A percentile compares a stretch with the other conserved stretches of the same genome.
These are phyloP conservation scores for Tetrapisispora phaffii DNA, from an alignment of 805 yeast genomes.

Conservation along the genomic window DNA sequence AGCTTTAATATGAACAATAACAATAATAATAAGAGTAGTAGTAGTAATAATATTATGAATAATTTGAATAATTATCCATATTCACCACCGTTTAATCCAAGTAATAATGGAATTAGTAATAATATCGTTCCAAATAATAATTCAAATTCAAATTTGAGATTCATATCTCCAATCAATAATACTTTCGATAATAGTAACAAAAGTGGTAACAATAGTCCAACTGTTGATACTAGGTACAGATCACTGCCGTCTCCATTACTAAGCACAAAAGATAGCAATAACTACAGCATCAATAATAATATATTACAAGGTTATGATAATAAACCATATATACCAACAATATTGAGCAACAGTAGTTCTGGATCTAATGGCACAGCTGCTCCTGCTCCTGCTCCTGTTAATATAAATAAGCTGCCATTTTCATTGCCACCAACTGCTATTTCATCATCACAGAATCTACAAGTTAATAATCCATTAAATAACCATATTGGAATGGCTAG, in stretches of 20 bases:
- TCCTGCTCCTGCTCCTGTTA: neutral
- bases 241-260: conserved; percentile 1
- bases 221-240: neutral
- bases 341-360: neutral
- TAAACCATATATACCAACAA: neutral
- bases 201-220: neutral
- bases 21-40: neutral
- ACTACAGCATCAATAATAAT: neutral
- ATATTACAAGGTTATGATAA: neutral
- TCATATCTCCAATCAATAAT: neutral
- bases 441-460: neutral
- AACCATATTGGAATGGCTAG: neutral
- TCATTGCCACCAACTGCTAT: neutral
- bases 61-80: neutral
- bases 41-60: neutral
- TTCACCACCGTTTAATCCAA: neutral
- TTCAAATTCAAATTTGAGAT: conserved; percentile 2
- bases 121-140: neutral
- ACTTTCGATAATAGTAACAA: neutral
- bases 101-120: neutral
- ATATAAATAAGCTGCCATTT: neutral
- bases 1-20: neutral
- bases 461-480: neutral
- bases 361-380: neutral
- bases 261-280: neutral